Conservation (phyloP, 306 rosid species). For the Inga leiocalycina region DNA sequence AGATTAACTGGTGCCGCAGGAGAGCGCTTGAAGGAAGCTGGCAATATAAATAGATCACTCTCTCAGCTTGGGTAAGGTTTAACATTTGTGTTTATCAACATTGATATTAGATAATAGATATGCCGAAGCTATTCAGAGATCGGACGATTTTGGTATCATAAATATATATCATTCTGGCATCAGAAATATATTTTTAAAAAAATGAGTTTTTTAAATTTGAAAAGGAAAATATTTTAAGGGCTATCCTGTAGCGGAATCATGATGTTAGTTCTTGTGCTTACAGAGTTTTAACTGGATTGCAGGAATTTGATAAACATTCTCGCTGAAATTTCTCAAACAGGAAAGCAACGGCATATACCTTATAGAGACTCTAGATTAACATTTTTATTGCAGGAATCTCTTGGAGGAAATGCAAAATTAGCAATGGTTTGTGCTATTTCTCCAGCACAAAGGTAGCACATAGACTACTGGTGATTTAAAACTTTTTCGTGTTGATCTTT, state of each 20-base stretch:
- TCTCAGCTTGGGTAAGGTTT: constrained; percentile 96
- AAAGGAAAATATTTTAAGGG: constrained; percentile 1
- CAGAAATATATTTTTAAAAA: background rate
- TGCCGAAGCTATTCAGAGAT: background rate
- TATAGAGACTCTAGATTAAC: constrained; percentile 97
- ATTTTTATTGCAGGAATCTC: constrained; percentile 94
- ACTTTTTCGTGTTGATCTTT: background rate
- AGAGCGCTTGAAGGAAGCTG: constrained; percentile 98
- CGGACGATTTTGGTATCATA: constrained; percentile 9
- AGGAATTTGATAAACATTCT: constrained; percentile 99
- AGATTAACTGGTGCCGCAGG: constrained; percentile 95
- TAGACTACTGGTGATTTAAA: constrained; percentile 24
- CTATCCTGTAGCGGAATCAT: background rate
- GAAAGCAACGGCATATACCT: constrained; percentile 97
- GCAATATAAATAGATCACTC: constrained; percentile 95
- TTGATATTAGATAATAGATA: constrained; percentile 4
- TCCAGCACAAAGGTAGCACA: constrained; percentile 79
- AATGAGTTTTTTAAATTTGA: background rate
- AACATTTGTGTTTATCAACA: constrained; percentile 4
- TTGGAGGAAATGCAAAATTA: constrained; percentile 96
- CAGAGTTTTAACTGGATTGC: constrained; percentile 41
- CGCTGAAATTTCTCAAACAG: constrained; percentile 97
- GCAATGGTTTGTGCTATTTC: constrained; percentile 99
- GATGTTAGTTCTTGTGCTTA: constrained; percentile 30
- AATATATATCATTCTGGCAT: background rate